Evolutionary conservation across 164 flowering plant genomes (phyloP).

Genomic region (Stephania japonica): DNA sequence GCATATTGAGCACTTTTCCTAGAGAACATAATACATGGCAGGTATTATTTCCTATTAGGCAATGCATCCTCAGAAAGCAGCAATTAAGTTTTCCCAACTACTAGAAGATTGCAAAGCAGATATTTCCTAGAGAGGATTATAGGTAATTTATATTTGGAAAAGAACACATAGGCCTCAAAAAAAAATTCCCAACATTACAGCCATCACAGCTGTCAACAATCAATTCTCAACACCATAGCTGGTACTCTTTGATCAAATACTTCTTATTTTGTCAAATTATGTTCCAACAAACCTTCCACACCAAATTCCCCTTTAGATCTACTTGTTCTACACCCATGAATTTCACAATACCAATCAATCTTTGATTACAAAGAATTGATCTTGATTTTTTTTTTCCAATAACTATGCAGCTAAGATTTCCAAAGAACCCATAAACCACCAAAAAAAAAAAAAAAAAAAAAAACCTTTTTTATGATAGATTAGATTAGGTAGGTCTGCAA

Average conservation of each 20-base stretch:
- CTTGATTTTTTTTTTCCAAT: background rate
- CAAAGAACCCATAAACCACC: background rate
- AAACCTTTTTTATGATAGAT: background rate
- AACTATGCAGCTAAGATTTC: background rate
- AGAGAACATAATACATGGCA: too few species aligned
- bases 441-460: background rate
- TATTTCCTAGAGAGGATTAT: background rate
- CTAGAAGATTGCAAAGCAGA: background rate
- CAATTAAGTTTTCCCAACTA: background rate
- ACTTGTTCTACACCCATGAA: background rate
- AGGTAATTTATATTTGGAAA: background rate
- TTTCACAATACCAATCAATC: background rate
- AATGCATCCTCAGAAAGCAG: background rate
- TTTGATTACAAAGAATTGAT: too few species aligned
- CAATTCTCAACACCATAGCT: background rate
- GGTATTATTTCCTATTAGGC: background rate
- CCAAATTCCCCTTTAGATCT: background rate
- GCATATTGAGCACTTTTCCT: too few species aligned
- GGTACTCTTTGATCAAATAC: background rate
- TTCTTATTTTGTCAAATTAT: background rate
- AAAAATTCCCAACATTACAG: background rate
- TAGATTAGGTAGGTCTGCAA: background rate
- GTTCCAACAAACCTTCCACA: background rate
- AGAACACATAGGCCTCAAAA: background rate
- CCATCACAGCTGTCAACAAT: background rate